Evolutionary conservation across 352 stramenopile genomes (phyloP), one percentile per base, ranked within the genome.

Genomic region (Pilasporangium apinafurcum): DNA sequence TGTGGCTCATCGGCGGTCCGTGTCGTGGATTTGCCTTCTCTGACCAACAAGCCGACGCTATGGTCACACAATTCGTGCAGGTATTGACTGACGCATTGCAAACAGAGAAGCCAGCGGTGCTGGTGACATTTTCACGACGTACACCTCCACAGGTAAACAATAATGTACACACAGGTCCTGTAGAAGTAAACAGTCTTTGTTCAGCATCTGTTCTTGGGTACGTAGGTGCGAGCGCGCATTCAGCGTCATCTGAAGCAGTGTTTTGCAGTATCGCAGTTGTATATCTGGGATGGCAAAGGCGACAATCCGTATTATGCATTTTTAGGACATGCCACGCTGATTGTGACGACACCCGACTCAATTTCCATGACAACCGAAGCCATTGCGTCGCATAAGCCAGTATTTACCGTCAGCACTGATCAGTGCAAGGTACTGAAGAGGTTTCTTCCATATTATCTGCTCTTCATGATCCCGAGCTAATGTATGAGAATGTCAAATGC

Each of bases 331-430:
- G 73, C 73, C 18, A 60, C 65, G 4, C 60, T 44, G 8, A 60
- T 91, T 22, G 64, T 88, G 13, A 87, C 71, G 7, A 91, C 78
- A 1, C 78, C 79, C 8, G 79, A 91, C 47, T 91, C 75, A 4
- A 70, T 88, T 37, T 88, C 79, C 20, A 91, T 91, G 79, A 82
- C 73, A 0, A 91, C 79, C 17, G 79, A 91, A 49, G 79, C 79
- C 12, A 66, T 87, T 31, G 62, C 68, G 7, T 59, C 68, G 0
- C 53, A 59, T 9, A 85, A 79, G 22, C 50, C 70, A 0, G 74
- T 86, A n/a, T 60, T 80, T 12, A 75, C 55, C 1, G 59, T 88
- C 26, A 62, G 65, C 20, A 31, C 56, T 5, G 56, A 83, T 13
- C 53, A 41, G n/a, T 62, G 63, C 50, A 77, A 54, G 48, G 70